Base-by-base conservation (phyloP, 768 basidiomycete genomes). In the Dioszegia hungarica region DNA sequence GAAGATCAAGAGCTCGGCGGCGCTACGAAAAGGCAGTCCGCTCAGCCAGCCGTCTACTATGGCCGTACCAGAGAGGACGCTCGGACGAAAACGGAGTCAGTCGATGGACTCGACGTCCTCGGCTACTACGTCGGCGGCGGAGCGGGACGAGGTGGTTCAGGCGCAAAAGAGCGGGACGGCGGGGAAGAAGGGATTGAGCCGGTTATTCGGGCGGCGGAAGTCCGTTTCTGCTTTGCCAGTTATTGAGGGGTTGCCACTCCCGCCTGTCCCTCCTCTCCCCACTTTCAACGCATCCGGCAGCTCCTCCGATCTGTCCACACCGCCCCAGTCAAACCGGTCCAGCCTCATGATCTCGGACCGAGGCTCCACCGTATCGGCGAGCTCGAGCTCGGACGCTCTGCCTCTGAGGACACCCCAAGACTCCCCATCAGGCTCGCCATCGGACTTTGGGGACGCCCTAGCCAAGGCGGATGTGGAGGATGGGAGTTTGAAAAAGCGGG, bases 341-440 rank as follows among this genome's bases (percentile, higher is more conserved):
- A 63, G 47, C 39, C 65, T 63, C 1, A 56, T 54, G 27, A 20
- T 61, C n/a, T 59, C 56, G 25, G 59, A 54, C 20, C 49, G 53
- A 27, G 52, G 53, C 34, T 68, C 67, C 11, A 59, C 57, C 1
- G 56, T 59, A 11, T 48, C 53, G 10, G 37, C 29, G 14, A 45
- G 46, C 33, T 62, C 60, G 22, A 61, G 61, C 29, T 5, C 34
- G 6, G 66, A 71, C 28, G 70, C 56, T 2, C 39, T 62, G 27
- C 53, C 56, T 2, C 39, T 62, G 27, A 47, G 58, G 34, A 72
- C 70, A 1, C 70, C 70, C 2, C 25, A 11, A 14, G 70, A 66
- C 20, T 59, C 40, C 28, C 45, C 52, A 6, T 29, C 28, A 4
- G 15, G n/a, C 24, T 31, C 52, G 27, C 24, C n/a, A 8, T 27